Evolutionary conservation across 2,329 filamentous ascomycete species (phyloP).

Genomic region (Aspergillus fischeri): DNA sequence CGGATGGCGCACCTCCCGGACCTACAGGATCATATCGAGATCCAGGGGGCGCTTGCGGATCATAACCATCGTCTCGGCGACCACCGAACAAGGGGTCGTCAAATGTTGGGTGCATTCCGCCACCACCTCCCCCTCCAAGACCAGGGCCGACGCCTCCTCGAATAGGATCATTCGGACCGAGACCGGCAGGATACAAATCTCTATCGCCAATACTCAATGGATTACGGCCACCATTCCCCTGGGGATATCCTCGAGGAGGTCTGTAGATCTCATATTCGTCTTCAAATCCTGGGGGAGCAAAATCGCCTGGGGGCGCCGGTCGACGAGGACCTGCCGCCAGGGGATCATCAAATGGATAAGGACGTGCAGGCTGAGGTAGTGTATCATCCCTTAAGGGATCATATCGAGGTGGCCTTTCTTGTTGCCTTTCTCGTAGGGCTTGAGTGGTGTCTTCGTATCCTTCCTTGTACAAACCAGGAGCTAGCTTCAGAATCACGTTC

Average conservation of each 20-base stretch:
- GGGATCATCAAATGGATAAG: slow-evolving; percentile 65
- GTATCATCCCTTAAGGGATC: slow-evolving; percentile 51
- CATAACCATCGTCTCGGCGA: slow-evolving; percentile 49
- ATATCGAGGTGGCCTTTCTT: slow-evolving; percentile 37
- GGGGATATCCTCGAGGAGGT: slow-evolving; percentile 52
- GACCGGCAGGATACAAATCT: slow-evolving; percentile 79
- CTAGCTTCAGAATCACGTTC: slow-evolving; percentile 77
- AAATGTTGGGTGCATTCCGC: slow-evolving; percentile 95
- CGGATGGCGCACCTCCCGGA: slow-evolving; percentile 56
- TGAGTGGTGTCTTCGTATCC: slow-evolving; percentile 63
- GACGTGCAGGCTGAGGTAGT: slow-evolving; percentile 59
- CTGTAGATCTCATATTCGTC: slow-evolving; percentile 83
- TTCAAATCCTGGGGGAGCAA: slow-evolving; percentile 85
- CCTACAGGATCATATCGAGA: slow-evolving; percentile 87
- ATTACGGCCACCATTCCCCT: slow-evolving; percentile 45
- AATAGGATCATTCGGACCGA: slow-evolving; percentile 82
- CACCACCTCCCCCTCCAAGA: slow-evolving; percentile 62
- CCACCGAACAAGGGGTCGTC: slow-evolving; percentile 82
- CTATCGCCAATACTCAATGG: slow-evolving; percentile 74
- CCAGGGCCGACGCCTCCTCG: slow-evolving; percentile 61
- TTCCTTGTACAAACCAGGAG: slow-evolving; percentile 71
- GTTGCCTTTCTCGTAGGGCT: slow-evolving; percentile 37
- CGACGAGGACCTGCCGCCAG: slow-evolving; percentile 56
- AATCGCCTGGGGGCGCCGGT: slow-evolving; percentile 67
- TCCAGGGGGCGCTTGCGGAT: slow-evolving; percentile 76